phyloP scores from a whole-genome alignment of 192 early-diverging fungal species.

The Entophlyctis luteolus region DNA sequence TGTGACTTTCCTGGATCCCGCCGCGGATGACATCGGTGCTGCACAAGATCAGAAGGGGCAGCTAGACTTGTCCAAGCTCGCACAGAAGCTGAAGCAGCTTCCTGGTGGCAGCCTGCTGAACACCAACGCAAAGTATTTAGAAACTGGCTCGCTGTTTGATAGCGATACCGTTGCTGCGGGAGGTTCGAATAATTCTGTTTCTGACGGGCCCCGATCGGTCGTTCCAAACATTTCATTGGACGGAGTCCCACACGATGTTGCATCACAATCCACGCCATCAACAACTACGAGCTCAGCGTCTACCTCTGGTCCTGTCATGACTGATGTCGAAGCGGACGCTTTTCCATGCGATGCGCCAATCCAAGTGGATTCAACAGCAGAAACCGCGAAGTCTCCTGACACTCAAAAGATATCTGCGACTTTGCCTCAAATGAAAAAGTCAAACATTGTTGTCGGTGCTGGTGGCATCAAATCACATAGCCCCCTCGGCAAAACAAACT shows the following conservation, averaged over 20 bases:
- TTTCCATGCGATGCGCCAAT: neutral
- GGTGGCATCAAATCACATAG: constrained; percentile 50
- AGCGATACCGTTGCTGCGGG: neutral
- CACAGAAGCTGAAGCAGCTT: constrained; percentile 39
- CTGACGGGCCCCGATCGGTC: neutral
- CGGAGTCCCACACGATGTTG: neutral
- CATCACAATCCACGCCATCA: neutral
- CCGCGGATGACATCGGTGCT: neutral
- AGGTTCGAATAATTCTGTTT: neutral
- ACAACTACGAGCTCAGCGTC: neutral
- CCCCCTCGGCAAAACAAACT: constrained; percentile 29
- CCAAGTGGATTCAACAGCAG: neutral
- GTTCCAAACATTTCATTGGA: neutral
- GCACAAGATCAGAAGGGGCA: constrained; percentile 5
- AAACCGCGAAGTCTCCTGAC: neutral
- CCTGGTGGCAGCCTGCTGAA: constrained; percentile 49
- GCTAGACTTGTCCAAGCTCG: constrained; percentile 25
- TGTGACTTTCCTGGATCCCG: constrained; percentile 19
- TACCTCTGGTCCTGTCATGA: neutral
- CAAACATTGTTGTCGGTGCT: constrained; percentile 44
- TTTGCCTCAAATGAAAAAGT: constrained; percentile 33
- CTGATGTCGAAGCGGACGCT: neutral
- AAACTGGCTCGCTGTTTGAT: constrained; percentile 44
- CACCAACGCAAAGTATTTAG: constrained; percentile 41
- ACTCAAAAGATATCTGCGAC: constrained; percentile 29